Conservation (phyloP, 495 filamentous ascomycete species). For the Eremomyces bilateralis region DNA sequence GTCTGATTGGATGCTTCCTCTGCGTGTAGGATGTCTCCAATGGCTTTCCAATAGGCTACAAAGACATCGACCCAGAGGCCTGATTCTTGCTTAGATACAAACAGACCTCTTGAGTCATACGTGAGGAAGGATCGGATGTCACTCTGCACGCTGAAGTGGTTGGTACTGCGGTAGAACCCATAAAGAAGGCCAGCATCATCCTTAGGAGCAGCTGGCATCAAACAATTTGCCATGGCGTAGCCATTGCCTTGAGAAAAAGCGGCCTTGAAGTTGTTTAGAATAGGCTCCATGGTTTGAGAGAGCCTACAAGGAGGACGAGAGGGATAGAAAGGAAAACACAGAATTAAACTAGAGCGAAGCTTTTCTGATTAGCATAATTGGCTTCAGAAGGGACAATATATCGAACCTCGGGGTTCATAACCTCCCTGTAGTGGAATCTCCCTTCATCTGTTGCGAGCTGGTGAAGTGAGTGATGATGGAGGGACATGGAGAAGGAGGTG, state of each 20-base stretch:
- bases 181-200: constrained; percentile 38
- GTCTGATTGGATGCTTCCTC: constrained; percentile 18
- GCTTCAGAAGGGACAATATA: no score
- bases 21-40: constrained; percentile 28
- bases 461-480: no score
- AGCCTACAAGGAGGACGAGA: constrained; percentile 3
- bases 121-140: constrained; percentile 43
- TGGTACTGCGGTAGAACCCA: constrained; percentile 30
- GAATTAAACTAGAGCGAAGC: no score
- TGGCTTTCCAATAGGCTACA: constrained; percentile 57
- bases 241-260: constrained; percentile 36
- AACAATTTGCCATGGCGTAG: constrained; percentile 40
- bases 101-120: constrained; percentile 27
- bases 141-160: constrained; percentile 25
- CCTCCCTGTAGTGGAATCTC: no score
- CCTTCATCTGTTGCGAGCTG: no score
- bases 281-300: not conserved
- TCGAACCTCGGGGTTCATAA: no score
- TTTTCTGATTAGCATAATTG: no score
- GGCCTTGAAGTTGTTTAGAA: constrained; percentile 32
- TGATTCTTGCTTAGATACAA: constrained; percentile 38
- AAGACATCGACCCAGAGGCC: constrained; percentile 70
- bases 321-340: no score
- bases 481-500: no score
- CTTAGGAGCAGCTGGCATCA: constrained; percentile 40